Base-by-base conservation (phyloP, 257 asterid species). In the Petunia secreta region DNA sequence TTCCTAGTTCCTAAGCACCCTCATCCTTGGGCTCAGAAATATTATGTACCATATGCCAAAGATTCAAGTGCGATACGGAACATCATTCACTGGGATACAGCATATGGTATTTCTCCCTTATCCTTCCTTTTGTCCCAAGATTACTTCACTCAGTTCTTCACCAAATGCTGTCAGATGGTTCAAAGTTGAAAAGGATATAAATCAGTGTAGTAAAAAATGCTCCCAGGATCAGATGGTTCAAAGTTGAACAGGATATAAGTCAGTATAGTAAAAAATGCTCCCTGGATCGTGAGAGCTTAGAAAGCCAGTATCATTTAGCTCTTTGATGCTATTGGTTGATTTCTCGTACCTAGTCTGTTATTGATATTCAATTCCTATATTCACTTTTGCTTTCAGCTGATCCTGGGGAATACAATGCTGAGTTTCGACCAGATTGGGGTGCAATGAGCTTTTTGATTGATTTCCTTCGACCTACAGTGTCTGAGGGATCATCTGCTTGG, bases 21-120 rank as follows among this genome's bases (percentile, higher is more conserved):
- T 10, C 98, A 96, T 86, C 92, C 6, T 6, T 96, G 98, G 98
- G 97, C 88, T 84, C 95, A 91, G 88, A 96, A 94, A 75, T 96
- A 94, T 87, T 96, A 94, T 34, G 84, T 86, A 63, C 99, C 99
- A 4, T 96, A 92, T 69, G 89, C 99, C 75, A 89, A 87, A 63
- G 98, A 96, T 84, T 63, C 97, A 57, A 65, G 80, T 77, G 91
- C 98, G 58, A 90, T 96, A 79, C 90, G 88, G 73, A 90, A 88
- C n/a, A 78, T 96, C 84, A 89, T 96, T 80, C 87, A 78, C n/a
- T 82, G 84, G 59, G 99, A 96, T 82, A 80, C 84, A 52, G 99
- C 97, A 38, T 92, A 90, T 81, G 95, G 99, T 95, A 84, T 53
- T 58, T 78, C 60, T 50, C 80, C 25, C 75, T 74, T 77, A 48